Conservation (phyloP, 2,329 filamentous ascomycete genomes). For the Monosporascus ibericus region DNA sequence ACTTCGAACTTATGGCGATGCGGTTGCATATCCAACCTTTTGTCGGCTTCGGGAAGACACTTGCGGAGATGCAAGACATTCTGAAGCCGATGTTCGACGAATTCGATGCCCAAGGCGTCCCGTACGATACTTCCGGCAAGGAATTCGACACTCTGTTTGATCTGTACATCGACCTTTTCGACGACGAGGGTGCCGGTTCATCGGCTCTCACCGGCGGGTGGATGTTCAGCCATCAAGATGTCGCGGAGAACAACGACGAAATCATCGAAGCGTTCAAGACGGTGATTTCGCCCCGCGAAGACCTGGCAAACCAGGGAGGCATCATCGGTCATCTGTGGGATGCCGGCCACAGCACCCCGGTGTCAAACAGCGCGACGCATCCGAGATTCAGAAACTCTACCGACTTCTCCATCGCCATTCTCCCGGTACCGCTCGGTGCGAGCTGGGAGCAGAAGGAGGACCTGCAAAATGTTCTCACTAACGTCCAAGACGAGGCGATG, state of each 20-base stretch:
- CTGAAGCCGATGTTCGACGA: conserved; percentile 30
- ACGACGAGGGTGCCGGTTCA: conserved; percentile 26
- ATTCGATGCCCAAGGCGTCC: conserved; percentile 21
- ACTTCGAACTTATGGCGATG: conserved; percentile 36
- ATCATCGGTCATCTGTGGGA: conserved; percentile 34
- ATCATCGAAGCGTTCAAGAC: conserved; percentile 31
- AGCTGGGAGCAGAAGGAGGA: conserved; percentile 36
- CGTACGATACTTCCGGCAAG: conserved; percentile 21
- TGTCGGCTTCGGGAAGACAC: conserved; percentile 30
- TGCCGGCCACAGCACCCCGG: conserved; percentile 26
- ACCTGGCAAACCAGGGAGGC: conserved; percentile 22
- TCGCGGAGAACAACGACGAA: conserved; percentile 26
- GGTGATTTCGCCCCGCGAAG: conserved; percentile 20
- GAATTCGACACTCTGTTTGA: conserved; percentile 29
- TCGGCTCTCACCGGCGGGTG: conserved; percentile 32
- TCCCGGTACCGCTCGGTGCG: conserved; percentile 29
- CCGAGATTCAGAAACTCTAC: conserved; percentile 30
- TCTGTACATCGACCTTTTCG: conserved; percentile 32
- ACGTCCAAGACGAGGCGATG: conserved; percentile 30
- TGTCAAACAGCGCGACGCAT: conserved; percentile 33
- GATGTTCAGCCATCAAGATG: conserved; percentile 30
- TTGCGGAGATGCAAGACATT: conserved; percentile 26
- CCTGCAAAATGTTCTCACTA: conserved; percentile 32
- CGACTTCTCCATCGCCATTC: conserved; percentile 28
- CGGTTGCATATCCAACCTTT: conserved; percentile 34